A percentile compares a stretch with the other conserved stretches of the same genome.
These are phyloP conservation scores for Aspergillus aculeatus DNA, from an alignment of 2,329 filamentous ascomycete genomes.

Conservation along the genomic window DNA sequence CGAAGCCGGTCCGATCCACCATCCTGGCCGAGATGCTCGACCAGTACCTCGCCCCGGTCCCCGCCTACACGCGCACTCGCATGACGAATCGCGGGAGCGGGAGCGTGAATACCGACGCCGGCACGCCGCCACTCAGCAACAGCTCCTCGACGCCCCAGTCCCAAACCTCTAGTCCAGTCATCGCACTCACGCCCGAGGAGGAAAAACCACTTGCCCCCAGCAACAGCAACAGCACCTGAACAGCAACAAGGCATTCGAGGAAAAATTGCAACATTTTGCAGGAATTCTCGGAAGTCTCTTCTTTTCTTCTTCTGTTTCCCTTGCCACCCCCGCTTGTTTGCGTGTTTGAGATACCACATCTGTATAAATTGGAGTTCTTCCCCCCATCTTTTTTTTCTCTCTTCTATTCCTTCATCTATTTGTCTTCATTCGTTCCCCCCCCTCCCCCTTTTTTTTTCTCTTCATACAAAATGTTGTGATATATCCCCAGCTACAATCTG, in stretches of 20 bases:
- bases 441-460: no score
- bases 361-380: background rate
- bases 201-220: constrained; percentile 10
- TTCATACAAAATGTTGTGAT: background rate
- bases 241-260: background rate
- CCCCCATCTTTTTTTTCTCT: background rate
- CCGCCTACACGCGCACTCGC: constrained; percentile 36
- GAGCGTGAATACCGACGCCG: constrained; percentile 28
- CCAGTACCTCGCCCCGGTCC: constrained; percentile 58
- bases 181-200: constrained; percentile 18
- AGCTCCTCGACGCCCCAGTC: constrained; percentile 17
- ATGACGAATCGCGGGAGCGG: constrained; percentile 31
- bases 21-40: constrained; percentile 82
- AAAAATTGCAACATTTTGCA: no score
- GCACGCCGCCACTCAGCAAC: constrained; percentile 20
- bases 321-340: background rate
- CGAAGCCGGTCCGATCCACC: constrained; percentile 89
- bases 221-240: background rate
- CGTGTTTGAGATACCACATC: background rate
- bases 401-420: background rate
- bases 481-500: no score
- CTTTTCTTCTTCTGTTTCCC: background rate
- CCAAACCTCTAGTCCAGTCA: constrained; percentile 10
- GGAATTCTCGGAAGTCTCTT: background rate
- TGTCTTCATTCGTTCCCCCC: no score